Base-by-base conservation (phyloP, 805 yeast species). In the Blastobotrys terrestris region DNA sequence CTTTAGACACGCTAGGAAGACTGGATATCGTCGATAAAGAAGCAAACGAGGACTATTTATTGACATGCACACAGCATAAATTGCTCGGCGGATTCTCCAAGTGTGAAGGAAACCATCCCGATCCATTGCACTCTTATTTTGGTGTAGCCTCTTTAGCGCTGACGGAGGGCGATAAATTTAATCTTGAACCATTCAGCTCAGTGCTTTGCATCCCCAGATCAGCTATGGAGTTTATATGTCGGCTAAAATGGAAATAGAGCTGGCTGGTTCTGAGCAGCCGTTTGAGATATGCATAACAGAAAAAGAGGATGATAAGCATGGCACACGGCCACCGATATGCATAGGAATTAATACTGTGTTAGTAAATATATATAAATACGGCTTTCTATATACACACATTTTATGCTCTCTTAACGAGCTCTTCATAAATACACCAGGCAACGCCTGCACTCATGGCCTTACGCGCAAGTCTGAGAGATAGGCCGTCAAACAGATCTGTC, bases 351-450 rank as follows among this genome's bases (percentile, higher is more conserved):
- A 5, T 44, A 44, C n/a, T 22, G 15, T 16, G 47, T 44, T 44
- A 44, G 21, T 6, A 6, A 11, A 14, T 14, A 43, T 22, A 22
- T 22, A 22, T 44, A 22, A 6, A 44, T 5, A 14, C n/a, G 44
- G 20, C 44, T 5, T 40, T 15, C 44, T 40, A 16, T 40, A 15
- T 16, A 4, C 18, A 44, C 31, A 19, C 16, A n/a, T n/a, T n/a
- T n/a, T 20, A 51, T 7, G 52, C 31, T 31, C 56, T 22, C 53
- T 64, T 52, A 3, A 92, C 78, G 51, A 92, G 70, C 65, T 94
- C 97, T 67, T 94, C 99, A 66, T 92, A 94, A 20, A 94, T 84
- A 54, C 96, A 88, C 99, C 99, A 94, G 48, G 96, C 90, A 55
- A 94, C 89, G 1, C 96, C 97, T 0, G 97, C 92, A 67, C 96